Percentiles rank a stretch among this genome's conserved stretches.
Conservation (phyloP, 345 rosid genomes). For the Brassica cretica region DNA sequence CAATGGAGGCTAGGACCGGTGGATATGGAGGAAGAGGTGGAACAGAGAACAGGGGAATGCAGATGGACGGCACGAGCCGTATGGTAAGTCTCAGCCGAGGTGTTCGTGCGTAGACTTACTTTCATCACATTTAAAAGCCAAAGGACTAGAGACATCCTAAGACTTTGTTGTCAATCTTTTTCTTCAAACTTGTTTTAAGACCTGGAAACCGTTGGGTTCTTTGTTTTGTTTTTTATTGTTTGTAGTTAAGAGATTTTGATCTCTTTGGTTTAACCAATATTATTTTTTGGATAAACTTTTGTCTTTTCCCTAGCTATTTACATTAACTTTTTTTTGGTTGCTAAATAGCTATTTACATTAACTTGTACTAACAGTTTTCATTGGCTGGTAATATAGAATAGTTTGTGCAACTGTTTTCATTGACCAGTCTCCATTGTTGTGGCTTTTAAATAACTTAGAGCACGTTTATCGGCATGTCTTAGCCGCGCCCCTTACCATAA, state of each 20-base stretch:
- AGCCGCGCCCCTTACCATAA: too few species aligned
- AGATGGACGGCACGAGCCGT: conserved; percentile 56
- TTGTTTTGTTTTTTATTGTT: neutral
- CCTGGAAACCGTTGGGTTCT: neutral
- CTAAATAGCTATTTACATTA: conserved; percentile 23
- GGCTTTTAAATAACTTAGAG: neutral
- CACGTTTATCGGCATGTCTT: too few species aligned
- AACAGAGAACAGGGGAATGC: conserved; percentile 46
- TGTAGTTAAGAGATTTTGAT: conserved; percentile 10
- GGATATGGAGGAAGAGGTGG: conserved; percentile 54
- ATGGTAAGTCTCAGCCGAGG: conserved; percentile 78
- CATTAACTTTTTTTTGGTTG: too few species aligned
- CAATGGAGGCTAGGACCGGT: conserved; percentile 66
- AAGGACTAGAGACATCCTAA: conserved; percentile 3
- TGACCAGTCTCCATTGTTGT: neutral
- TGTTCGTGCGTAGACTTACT: conserved; percentile 36
- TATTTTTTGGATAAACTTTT: neutral
- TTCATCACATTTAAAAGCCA: neutral
- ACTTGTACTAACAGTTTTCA: conserved; percentile 43
- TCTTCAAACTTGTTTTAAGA: conserved; percentile 1
- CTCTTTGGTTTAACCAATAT: neutral
- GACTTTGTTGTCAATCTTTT: conserved; percentile 4
- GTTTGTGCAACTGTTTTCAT: too few species aligned
- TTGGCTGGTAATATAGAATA: neutral
- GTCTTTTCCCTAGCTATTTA: conserved; percentile 3